Evolutionary conservation across 2,329 filamentous ascomycete species (phyloP).

Genomic region (Ceratocystis ficicola): DNA sequence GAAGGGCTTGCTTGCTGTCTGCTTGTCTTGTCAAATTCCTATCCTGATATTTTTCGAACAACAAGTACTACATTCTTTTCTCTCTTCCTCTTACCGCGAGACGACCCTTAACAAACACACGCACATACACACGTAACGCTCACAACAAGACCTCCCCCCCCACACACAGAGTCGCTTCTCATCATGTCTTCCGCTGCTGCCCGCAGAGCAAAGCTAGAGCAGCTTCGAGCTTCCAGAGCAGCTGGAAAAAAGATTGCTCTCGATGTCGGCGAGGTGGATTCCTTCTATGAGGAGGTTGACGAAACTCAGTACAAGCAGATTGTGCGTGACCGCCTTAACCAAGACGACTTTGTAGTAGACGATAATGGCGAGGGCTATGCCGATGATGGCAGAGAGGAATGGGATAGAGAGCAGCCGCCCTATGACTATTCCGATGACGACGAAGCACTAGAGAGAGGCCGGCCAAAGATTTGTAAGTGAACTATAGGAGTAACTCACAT

Average conservation of each 20-base stretch:
- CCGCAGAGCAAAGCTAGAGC: slow-evolving; percentile 49
- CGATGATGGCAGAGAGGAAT: slow-evolving; percentile 90
- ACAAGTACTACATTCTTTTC: neutral
- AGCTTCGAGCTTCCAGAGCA: slow-evolving; percentile 71
- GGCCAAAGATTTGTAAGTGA: slow-evolving; percentile 37
- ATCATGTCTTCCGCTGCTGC: slow-evolving; percentile 35
- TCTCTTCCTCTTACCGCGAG: neutral
- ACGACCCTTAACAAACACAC: neutral
- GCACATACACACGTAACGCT: neutral
- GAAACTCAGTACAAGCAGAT: slow-evolving; percentile 97
- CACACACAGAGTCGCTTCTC: neutral
- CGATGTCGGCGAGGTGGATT: slow-evolving; percentile 68
- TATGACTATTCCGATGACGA: slow-evolving; percentile 70
- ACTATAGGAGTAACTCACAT: slow-evolving; percentile 4
- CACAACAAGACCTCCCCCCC: neutral
- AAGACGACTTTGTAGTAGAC: slow-evolving; percentile 97
- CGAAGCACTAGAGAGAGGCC: slow-evolving; percentile 33
- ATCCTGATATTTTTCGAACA: neutral
- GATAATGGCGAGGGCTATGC: slow-evolving; percentile 96
- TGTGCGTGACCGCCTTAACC: slow-evolving; percentile 72
- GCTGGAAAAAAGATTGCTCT: slow-evolving; percentile 87
- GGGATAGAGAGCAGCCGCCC: slow-evolving; percentile 58
- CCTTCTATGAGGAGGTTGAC: slow-evolving; percentile 91
- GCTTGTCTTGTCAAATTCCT: neutral
- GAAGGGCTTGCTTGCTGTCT: neutral